A percentile compares a stretch with the other conserved stretches of the same genome.
Evolutionary conservation across 192 early-diverging fungal species (phyloP).

Genomic region (Backusella psychrophila): DNA sequence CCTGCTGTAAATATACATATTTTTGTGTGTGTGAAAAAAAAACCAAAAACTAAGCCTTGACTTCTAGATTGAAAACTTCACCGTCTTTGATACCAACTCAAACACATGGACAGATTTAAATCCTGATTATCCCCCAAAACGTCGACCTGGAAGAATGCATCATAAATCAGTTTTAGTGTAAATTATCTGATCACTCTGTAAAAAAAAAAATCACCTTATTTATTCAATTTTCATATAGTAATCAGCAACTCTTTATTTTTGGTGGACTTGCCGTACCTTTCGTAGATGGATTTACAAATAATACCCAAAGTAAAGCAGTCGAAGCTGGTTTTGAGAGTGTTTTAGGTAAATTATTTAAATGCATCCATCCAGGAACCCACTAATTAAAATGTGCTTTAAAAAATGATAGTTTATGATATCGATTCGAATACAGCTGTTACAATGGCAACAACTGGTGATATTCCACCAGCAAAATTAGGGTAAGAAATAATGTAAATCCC

Average conservation of each 20-base stretch:
- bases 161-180: slow-evolving; percentile 7
- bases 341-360: neutral
- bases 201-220: neutral
- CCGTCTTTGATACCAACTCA: neutral
- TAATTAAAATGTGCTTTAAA: neutral
- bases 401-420: slow-evolving; percentile 14
- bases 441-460: slow-evolving; percentile 19
- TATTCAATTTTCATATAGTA: slow-evolving; percentile 4
- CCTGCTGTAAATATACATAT: neutral
- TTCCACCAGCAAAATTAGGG: slow-evolving; percentile 7
- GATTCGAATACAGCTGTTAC: neutral
- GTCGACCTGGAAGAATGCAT: neutral
- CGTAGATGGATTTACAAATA: neutral
- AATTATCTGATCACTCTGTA: too few species aligned
- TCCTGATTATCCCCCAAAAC: neutral
- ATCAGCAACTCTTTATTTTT: slow-evolving; percentile 16
- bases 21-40: neutral
- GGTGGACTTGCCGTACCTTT: slow-evolving; percentile 10
- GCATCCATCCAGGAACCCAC: neutral
- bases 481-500: neutral
- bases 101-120: neutral
- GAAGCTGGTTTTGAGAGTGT: slow-evolving; percentile 20
- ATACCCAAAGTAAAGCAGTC: neutral
- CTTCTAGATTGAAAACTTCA: neutral
- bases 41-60: neutral